Percentiles rank a stretch among this genome's conserved stretches.
These are phyloP conservation scores for Annulohypoxylon maeteangense DNA, from an alignment of 495 filamentous ascomycete genomes.

Conservation along the genomic window DNA sequence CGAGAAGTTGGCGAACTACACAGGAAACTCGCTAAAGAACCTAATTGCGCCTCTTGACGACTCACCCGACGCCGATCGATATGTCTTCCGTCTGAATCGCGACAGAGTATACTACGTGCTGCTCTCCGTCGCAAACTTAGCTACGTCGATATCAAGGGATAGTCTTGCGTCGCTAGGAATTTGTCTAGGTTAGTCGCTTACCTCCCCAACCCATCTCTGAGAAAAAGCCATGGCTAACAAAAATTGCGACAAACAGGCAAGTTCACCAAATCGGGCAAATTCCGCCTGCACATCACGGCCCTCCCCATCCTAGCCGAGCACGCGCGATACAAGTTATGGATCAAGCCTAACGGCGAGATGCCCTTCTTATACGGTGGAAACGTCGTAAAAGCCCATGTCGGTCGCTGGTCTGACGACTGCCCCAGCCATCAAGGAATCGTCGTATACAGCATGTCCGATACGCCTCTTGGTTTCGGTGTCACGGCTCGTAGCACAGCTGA, in stretches of 20 bases:
- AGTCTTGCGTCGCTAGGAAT: slow-evolving; percentile 86
- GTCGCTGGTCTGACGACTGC: slow-evolving; percentile 86
- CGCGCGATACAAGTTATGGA: slow-evolving; percentile 93
- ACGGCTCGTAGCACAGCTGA: slow-evolving; percentile 86
- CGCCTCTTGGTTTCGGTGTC: slow-evolving; percentile 78
- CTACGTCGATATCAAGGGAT: slow-evolving; percentile 80
- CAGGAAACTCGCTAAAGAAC: slow-evolving; percentile 78
- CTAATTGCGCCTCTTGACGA: slow-evolving; percentile 80
- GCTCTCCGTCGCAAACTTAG: slow-evolving; percentile 87
- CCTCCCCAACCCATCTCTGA: neutral
- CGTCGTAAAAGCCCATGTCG: slow-evolving; percentile 91
- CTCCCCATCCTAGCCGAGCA: slow-evolving; percentile 87
- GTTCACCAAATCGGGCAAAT: slow-evolving; percentile 94
- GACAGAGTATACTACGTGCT: slow-evolving; percentile 88
- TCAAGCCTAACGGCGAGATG: slow-evolving; percentile 95
- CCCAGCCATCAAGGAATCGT: slow-evolving; percentile 81
- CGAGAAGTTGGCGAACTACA: slow-evolving; percentile 85
- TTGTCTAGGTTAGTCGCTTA: slow-evolving; percentile 66
- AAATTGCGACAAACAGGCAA: slow-evolving; percentile 61
- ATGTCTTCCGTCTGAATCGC: slow-evolving; percentile 87
- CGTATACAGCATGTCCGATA: slow-evolving; percentile 80
- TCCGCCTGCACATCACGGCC: slow-evolving; percentile 83
- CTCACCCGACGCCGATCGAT: slow-evolving; percentile 69
- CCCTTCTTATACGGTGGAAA: slow-evolving; percentile 92
- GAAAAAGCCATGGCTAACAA: slow-evolving; percentile 4